phyloP scores from a whole-genome alignment of 73 alveolate species.

The Paraurostyla sp. region DNA sequence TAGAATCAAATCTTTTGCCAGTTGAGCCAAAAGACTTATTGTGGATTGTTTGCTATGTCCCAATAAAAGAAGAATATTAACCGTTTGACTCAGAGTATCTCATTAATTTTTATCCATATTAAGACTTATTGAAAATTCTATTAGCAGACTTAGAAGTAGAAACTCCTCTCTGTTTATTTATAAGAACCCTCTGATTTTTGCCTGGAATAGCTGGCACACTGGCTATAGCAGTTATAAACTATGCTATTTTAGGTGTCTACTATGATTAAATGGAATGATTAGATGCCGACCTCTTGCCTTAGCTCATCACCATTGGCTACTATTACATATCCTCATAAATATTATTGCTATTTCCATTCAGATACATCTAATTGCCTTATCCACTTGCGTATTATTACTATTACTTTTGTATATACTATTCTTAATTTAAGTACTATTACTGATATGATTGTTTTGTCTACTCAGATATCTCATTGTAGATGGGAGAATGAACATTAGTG shows the following conservation, averaged over 20 bases:
- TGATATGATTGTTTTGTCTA: background rate
- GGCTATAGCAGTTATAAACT: constrained; percentile 23
- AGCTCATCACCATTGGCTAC: background rate
- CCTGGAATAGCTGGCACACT: constrained; percentile 66
- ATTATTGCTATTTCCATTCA: too few species aligned
- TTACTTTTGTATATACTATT: background rate
- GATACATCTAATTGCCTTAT: background rate
- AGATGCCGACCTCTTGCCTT: background rate
- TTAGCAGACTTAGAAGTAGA: constrained; percentile 46
- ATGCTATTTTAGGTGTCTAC: constrained; percentile 15
- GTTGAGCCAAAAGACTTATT: constrained; percentile 35
- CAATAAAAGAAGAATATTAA: background rate
- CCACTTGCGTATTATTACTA: background rate
- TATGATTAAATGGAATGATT: background rate
- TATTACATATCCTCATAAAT: background rate
- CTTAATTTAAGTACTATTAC: background rate
- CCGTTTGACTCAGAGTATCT: background rate
- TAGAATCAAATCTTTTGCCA: constrained; percentile 55
- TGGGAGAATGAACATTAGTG: constrained; percentile 16
- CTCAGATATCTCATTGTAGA: background rate
- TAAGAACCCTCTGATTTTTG: constrained; percentile 50
- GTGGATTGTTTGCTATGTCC: background rate
- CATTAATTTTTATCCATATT: background rate
- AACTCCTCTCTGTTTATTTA: constrained; percentile 36
- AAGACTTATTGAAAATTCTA: constrained; percentile 31